A percentile compares a stretch with the other conserved stretches of the same genome.
Conservation (phyloP, 495 filamentous ascomycete species). For the Aspergillus incahuasiensis region DNA sequence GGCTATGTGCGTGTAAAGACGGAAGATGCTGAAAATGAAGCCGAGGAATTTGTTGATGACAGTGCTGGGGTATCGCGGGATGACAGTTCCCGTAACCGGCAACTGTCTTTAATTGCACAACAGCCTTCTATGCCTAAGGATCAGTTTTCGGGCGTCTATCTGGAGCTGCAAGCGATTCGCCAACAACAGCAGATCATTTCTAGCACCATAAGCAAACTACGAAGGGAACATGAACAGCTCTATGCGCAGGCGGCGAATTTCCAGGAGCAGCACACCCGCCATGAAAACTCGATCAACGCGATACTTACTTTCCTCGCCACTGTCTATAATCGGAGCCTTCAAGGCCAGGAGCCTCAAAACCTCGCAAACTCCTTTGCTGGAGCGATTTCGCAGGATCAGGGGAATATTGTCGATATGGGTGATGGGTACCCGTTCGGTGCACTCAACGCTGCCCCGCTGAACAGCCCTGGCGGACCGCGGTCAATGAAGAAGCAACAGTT, state of each 20-base stretch:
- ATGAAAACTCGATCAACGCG: constrained; percentile 97
- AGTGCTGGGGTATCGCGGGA: constrained; percentile 30
- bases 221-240: constrained; percentile 80
- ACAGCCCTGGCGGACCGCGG: constrained; percentile 35
- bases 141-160: constrained; percentile 70
- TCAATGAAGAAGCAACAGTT: constrained; percentile 47
- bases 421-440: constrained; percentile 48
- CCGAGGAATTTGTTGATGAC: constrained; percentile 63
- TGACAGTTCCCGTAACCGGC: constrained; percentile 34
- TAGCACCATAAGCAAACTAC: constrained; percentile 67
- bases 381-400: constrained; percentile 56
- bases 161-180: constrained; percentile 74
- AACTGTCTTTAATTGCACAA: constrained; percentile 40
- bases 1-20: constrained; percentile 55
- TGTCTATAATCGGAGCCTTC: constrained; percentile 79
- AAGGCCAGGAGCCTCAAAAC: constrained; percentile 60
- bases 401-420: constrained; percentile 70
- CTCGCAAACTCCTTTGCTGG: constrained; percentile 68
- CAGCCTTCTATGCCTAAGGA: constrained; percentile 59
- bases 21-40: constrained; percentile 65
- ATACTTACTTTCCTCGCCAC: constrained; percentile 96
- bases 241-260: constrained; percentile 87
- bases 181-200: constrained; percentile 82
- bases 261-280: constrained; percentile 85
- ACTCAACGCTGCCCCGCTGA: constrained; percentile 31